Base-by-base conservation (phyloP, 2,329 filamentous ascomycete species). In the Trichoderma gracile region DNA sequence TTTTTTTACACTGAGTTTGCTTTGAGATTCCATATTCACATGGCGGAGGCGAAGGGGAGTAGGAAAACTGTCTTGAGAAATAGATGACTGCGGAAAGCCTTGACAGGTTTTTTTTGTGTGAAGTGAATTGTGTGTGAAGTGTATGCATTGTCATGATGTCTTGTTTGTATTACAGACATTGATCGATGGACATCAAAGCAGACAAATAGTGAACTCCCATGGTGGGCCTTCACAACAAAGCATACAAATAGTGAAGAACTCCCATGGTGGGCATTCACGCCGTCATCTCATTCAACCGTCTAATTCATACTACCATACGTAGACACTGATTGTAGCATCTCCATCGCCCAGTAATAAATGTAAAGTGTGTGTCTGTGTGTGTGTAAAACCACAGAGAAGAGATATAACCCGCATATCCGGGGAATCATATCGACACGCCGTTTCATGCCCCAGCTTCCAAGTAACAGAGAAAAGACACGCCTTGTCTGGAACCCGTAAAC, bases 11-110 rank as follows among this genome's bases (percentile, higher is more conserved):
- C n/a, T 27, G 21, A 27, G 33, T 49, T 55, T 56, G 30, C 23
- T 53, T 53, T 52, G 17, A 19, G 25, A 61, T 49, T 55, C 17
- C 5, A 52, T n/a, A 52, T 52, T 47, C 33, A 55, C 54, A 64
- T 57, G 54, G 61, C 61, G 40, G 52, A 64, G 61, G 61, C 61
- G 53, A 64, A 64, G 46, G 46, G 61, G 61, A 52, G 61, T 64
- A 64, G 61, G 53, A 52, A 50, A 64, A 23, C 21, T 62, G 40
- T 62, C 49, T 62, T 62, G 40, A 54, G 49, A 25, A 42, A 62
- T 62, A 62, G n/a, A 54, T 46, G 27, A 54, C 38, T 53, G 58
- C 49, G 12, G 53, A 62, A 38, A 42, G 33, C 40, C 19, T 45
- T 54, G 30, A 30, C 53, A 19, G 8, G 27, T 30, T 6, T 8